Conservation (phyloP, 2,329 filamentous ascomycete genomes). For the Triangularia verruculosa region DNA sequence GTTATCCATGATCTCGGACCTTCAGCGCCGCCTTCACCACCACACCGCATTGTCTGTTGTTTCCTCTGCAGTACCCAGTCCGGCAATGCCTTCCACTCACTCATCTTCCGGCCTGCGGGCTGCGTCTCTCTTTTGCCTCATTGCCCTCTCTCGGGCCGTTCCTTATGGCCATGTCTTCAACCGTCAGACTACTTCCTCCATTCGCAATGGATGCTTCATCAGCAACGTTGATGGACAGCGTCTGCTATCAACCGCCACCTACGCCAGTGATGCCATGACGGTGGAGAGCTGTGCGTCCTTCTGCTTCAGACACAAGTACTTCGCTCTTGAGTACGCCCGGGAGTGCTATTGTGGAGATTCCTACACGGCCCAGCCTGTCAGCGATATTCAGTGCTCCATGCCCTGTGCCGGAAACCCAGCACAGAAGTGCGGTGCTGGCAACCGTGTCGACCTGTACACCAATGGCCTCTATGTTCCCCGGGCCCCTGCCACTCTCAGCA, state of each 20-base stretch:
- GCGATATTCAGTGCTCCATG: constrained; percentile 27
- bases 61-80: neutral
- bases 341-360: constrained; percentile 42
- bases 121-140: constrained; percentile 18
- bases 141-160: constrained; percentile 17
- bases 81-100: constrained; percentile 13
- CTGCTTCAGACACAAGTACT: constrained; percentile 35
- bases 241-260: constrained; percentile 12
- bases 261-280: constrained; percentile 29
- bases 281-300: constrained; percentile 31
- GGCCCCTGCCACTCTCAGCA: constrained; percentile 14
- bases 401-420: constrained; percentile 26
- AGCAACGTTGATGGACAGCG: constrained; percentile 14
- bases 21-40: neutral
- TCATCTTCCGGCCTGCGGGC: constrained; percentile 10
- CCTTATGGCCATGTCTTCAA: constrained; percentile 9
- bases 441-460: constrained; percentile 28
- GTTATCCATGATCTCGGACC: neutral
- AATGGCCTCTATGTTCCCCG: constrained; percentile 24
- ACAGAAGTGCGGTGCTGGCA: constrained; percentile 29
- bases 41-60: neutral
- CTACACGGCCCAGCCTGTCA: constrained; percentile 17
- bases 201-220: constrained; percentile 20
- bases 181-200: constrained; percentile 9
- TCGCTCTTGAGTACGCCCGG: constrained; percentile 38